These are phyloP conservation scores for Saxophila tyrrhenica DNA, from an alignment of 495 filamentous ascomycete species.

Conservation along the genomic window DNA sequence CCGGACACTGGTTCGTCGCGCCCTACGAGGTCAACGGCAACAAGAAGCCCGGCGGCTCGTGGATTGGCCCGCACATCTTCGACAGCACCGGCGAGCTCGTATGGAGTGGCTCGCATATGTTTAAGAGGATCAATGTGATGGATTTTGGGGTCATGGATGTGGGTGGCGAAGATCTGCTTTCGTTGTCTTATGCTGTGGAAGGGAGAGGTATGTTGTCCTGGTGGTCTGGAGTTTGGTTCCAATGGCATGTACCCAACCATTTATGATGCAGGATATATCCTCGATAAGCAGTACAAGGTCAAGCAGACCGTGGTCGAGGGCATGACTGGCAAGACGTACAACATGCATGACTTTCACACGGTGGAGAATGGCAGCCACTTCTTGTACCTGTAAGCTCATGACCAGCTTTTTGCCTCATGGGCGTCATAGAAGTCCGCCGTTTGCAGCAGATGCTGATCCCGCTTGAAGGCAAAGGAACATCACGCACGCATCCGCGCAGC, in stretches of 20 bases:
- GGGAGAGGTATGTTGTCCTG: no score
- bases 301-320: neutral
- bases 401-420: neutral
- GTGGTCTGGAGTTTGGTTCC: no score
- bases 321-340: neutral
- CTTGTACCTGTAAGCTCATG: neutral
- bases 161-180: neutral
- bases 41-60: neutral
- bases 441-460: neutral
- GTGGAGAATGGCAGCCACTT: neutral
- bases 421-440: no score
- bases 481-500: neutral
- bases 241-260: no score
- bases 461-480: neutral
- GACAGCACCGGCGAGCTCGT: conserved; percentile 3
- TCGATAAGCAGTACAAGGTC: conserved; percentile 2
- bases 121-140: neutral
- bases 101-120: conserved; percentile 4
- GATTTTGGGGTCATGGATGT: neutral
- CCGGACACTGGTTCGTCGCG: conserved; percentile 1
- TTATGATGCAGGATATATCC: conserved; percentile 2
- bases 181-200: neutral
- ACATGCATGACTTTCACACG: conserved; percentile 5
- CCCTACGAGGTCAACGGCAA: neutral
- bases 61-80: conserved; percentile 8